Evolutionary conservation across 345 rosid genomes (phyloP).

Genomic region (Eucalyptus guilfoylei): DNA sequence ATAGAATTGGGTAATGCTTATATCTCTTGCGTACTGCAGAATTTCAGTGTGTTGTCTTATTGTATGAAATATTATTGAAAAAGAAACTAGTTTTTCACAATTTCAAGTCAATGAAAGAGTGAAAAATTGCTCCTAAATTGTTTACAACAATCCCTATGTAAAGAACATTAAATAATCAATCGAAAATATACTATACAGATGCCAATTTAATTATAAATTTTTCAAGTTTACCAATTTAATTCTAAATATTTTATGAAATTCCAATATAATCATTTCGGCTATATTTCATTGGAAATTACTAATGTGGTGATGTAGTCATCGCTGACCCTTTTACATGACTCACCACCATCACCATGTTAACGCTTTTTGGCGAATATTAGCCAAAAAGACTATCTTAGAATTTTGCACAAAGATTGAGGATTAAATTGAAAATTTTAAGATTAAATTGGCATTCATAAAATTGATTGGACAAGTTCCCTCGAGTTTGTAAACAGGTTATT

Average conservation of each 20-base stretch:
- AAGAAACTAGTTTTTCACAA: not conserved
- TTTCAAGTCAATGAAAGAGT: not conserved
- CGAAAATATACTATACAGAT: fast-evolving
- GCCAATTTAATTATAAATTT: not conserved
- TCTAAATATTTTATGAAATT: fast-evolving
- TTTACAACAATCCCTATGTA: not conserved
- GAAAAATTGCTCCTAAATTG: not conserved
- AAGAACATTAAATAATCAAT: not conserved
- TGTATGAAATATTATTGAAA: not conserved
- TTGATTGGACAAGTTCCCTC: not conserved
- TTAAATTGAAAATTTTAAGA: not conserved
- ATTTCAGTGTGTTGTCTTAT: not conserved
- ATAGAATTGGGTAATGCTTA: not conserved
- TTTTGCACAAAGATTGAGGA: not conserved
- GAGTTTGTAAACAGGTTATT: not conserved
- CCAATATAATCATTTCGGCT: not conserved
- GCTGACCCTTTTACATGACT: not conserved
- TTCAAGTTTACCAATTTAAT: not conserved
- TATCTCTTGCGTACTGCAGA: not conserved
- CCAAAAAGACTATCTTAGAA: not conserved
- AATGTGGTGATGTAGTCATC: fast-evolving
- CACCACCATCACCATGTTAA: not conserved
- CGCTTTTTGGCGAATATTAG: fast-evolving
- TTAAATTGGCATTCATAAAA: not conserved
- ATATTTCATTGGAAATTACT: not conserved